phyloP scores from a whole-genome alignment of 1,139 yeast genomes.

The Yamadazyma triangularis region DNA sequence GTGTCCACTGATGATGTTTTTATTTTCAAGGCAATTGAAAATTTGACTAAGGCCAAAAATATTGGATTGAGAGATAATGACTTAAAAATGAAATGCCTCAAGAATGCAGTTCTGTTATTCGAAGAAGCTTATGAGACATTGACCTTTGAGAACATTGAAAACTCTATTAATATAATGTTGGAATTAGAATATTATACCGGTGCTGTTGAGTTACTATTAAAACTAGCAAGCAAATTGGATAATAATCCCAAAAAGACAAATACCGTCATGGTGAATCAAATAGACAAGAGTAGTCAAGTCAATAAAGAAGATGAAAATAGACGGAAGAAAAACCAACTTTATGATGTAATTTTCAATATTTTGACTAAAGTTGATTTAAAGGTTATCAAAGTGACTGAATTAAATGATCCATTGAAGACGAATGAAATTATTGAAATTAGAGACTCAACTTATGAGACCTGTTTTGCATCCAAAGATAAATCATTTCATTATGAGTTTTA shows the following conservation, averaged over 20 bases:
- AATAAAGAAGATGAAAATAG: constrained; percentile 14
- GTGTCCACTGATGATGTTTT: constrained; percentile 93
- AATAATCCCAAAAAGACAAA: constrained; percentile 8
- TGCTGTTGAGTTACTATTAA: constrained; percentile 78
- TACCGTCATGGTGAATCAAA: constrained; percentile 4
- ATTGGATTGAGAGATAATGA: constrained; percentile 69
- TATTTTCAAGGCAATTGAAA: constrained; percentile 91
- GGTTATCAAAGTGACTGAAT: constrained; percentile 51
- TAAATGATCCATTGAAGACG: constrained; percentile 38
- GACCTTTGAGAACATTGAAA: constrained; percentile 74
- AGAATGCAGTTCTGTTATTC: constrained; percentile 70
- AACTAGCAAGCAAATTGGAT: constrained; percentile 65
- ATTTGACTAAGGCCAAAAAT: constrained; percentile 79
- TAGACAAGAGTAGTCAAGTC: constrained; percentile 3
- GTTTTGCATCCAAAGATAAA: constrained; percentile 72
- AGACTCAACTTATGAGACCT: constrained; percentile 69
- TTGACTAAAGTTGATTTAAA: constrained; percentile 67
- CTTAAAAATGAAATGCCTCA: constrained; percentile 62
- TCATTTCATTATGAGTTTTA: constrained; percentile 86
- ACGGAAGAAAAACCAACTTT: constrained; percentile 40
- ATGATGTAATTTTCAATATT: constrained; percentile 69
- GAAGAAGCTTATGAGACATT: constrained; percentile 78
- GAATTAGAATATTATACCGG: constrained; percentile 78
- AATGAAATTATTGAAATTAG: constrained; percentile 58
- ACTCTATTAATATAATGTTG: constrained; percentile 74